These are phyloP conservation scores for Sindora glabra DNA, from an alignment of 306 rosid genomes.

Conservation along the genomic window DNA sequence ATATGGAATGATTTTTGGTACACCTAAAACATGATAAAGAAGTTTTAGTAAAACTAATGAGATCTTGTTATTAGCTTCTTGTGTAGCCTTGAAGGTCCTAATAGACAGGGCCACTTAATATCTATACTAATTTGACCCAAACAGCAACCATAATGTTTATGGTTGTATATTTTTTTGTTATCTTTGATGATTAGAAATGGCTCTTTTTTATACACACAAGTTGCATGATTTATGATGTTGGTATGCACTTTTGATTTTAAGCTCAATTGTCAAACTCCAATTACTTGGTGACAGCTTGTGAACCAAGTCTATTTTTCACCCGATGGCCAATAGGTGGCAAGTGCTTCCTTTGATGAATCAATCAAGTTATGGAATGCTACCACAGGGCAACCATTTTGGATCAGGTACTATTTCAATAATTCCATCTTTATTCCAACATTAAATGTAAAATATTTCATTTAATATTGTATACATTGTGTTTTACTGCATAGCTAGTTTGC, in stretches of 20 bases:
- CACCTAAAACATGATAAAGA: not conserved
- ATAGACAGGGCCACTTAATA: not conserved
- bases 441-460: too few relatives aligned
- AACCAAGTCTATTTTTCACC: constrained; percentile 93
- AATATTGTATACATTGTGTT: constrained; percentile 1
- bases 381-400: constrained; percentile 79
- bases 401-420: too few relatives aligned
- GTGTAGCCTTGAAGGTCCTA: not conserved
- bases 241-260: not conserved
- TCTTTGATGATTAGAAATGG: not conserved
- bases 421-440: too few relatives aligned
- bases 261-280: constrained; percentile 6
- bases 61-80: constrained; percentile 3
- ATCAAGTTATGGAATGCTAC: constrained; percentile 84
- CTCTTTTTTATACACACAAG: not conserved
- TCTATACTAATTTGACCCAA: not conserved
- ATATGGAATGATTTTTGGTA: too few relatives aligned
- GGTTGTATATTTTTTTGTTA: not conserved
- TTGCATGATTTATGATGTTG: not conserved
- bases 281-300: constrained; percentile 57
- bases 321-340: constrained; percentile 97
- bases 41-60: constrained; percentile 3
- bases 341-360: constrained; percentile 92
- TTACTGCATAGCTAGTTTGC: constrained; percentile 81
- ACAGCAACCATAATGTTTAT: not conserved